A percentile compares a stretch with the other conserved stretches of the same genome.
phyloP scores from a whole-genome alignment of 805 yeast species.

The Lipomyces japonicus region DNA sequence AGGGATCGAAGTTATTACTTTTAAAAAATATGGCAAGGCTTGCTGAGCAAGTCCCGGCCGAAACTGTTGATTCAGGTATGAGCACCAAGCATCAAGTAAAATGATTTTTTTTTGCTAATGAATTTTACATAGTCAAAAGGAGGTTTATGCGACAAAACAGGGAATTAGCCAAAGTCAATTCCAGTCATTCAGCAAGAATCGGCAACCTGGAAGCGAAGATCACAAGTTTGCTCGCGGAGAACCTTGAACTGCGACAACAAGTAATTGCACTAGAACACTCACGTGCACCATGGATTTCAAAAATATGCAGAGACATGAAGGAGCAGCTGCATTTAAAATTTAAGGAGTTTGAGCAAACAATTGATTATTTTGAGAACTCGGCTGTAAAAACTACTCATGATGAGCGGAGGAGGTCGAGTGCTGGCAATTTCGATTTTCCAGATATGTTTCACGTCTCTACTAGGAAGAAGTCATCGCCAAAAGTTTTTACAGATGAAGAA shows the following conservation, averaged over 20 bases:
- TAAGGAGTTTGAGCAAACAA: slow-evolving; percentile 12
- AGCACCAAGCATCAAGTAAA: not conserved
- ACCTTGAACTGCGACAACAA: slow-evolving; percentile 24
- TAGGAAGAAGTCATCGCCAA: slow-evolving; percentile 14
- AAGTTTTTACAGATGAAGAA: not conserved
- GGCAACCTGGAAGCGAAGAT: slow-evolving; percentile 19
- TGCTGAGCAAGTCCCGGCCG: slow-evolving; percentile 17
- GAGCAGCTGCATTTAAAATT: slow-evolving; percentile 10
- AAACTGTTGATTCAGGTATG: slow-evolving; percentile 22
- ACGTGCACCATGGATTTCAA: slow-evolving; percentile 8
- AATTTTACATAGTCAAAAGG: slow-evolving; percentile 12
- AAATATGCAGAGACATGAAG: slow-evolving; percentile 11
- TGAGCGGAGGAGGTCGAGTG: too few relatives aligned
- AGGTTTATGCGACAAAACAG: slow-evolving; percentile 26
- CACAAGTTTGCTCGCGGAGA: slow-evolving; percentile 19
- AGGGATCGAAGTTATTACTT: too few relatives aligned
- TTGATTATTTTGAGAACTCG: slow-evolving; percentile 12
- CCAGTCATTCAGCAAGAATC: slow-evolving; percentile 24
- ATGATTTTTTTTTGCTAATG: not conserved
- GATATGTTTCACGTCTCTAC: slow-evolving; percentile 8
- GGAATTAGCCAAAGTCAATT: slow-evolving; percentile 27
- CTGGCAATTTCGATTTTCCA: too few relatives aligned
- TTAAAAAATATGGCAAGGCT: slow-evolving; percentile 29
- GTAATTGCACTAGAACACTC: slow-evolving; percentile 17
- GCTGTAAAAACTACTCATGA: not conserved